Percentiles rank a stretch among this genome's conserved stretches.
Conservation (phyloP, 805 yeast genomes). For the Ogataea methylovora region DNA sequence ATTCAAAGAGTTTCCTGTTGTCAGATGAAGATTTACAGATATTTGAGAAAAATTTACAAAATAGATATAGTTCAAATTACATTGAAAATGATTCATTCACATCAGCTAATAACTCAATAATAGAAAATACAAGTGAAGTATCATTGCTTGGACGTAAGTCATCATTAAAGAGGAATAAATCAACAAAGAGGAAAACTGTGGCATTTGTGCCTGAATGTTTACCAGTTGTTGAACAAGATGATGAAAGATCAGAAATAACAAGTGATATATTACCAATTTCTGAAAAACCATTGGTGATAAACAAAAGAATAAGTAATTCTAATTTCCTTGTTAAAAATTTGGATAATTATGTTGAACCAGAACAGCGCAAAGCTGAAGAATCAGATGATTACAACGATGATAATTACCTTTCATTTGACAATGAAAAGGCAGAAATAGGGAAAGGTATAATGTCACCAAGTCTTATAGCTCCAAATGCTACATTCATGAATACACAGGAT, state of each 20-base stretch:
- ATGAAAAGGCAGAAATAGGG: constrained; percentile 21
- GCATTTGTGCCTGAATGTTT: constrained; percentile 19
- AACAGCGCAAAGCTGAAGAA: background rate
- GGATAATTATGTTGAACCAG: constrained; percentile 18
- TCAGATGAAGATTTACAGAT: constrained; percentile 19
- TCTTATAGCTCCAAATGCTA: constrained; percentile 9
- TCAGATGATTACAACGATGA: constrained; percentile 9
- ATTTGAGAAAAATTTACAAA: constrained; percentile 15
- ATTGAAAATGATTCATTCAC: too few relatives aligned
- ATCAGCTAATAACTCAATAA: background rate
- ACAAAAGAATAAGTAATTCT: constrained; percentile 19
- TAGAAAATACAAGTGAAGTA: constrained; percentile 7
- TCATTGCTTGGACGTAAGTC: constrained; percentile 16
- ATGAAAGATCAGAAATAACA: constrained; percentile 30
- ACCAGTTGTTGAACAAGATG: constrained; percentile 21
- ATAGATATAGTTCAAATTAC: constrained; percentile 5
- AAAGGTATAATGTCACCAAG: constrained; percentile 6
- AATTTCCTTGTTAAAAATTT: constrained; percentile 25
- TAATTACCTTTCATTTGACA: constrained; percentile 1
- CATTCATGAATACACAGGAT: constrained; percentile 13
- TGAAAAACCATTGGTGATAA: constrained; percentile 11
- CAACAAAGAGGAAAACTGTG: constrained; percentile 20
- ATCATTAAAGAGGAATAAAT: constrained; percentile 17
- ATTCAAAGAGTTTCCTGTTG: too few relatives aligned
- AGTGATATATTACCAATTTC: constrained; percentile 32